Evolutionary conservation across 1,284 basidiomycete genomes (phyloP), one percentile per base, ranked within the genome.

Genomic region (Moesziomyces globuligerus): DNA sequence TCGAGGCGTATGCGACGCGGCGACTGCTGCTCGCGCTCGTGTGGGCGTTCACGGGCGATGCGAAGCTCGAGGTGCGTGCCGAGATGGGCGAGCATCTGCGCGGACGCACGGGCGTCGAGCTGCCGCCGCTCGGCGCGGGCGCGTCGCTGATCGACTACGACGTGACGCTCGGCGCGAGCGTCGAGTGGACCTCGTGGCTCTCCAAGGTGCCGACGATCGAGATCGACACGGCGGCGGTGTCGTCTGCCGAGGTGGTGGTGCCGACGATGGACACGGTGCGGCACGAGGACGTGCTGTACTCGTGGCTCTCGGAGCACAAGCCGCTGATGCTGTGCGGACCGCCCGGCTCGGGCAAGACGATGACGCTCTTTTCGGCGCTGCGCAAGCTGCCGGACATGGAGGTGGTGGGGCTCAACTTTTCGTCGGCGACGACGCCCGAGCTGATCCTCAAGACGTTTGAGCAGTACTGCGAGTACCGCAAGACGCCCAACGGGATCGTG

Each of bases 371-470:
- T 85, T 96, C 93, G 72, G 96, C 97, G 5, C 87, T 99, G 29
- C 90, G 96, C 55, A 98, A 98, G 83, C 87, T 98, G 41, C 94
- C 94, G 4, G 94, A 98, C 83, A 94, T 99, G 90, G 96, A 98
- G 81, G 93, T 98, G 44, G 94, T 97, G 58, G 96, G 96, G 45
- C 89, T 99, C 75, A 99, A 99, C 85, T 98, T 99, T 84, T 99
- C 97, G 39, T 96, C 93, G 81, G 96, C 96, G 13, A 98, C 97
- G 0, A 98, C 94, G 0, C 95, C 96, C 0, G 94, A 97, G 81
- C 87, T 98, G 39, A 94, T 99, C 70, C 88, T 98, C 76, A 98
- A 98, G 87, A 98, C 95, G 1, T 98, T 99, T 81, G 96, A 99
- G 83, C 96, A 98, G 85, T 97, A 99, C 82, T 98, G 96, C 86